phyloP scores from a whole-genome alignment of 768 basidiomycete species.

The Boletus sp. region DNA sequence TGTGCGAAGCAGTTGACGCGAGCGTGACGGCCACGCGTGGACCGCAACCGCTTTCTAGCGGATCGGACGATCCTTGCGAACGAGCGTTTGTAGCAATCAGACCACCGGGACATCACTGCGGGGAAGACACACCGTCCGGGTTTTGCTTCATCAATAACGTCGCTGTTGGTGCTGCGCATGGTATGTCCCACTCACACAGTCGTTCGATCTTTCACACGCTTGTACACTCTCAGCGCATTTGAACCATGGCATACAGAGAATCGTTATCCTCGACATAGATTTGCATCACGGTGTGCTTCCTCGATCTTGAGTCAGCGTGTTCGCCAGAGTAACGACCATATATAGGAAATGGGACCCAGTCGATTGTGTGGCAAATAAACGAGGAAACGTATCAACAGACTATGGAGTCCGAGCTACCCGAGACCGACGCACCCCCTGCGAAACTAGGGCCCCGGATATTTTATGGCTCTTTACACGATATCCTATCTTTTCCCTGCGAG shows the following conservation, averaged over 20 bases:
- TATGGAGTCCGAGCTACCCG: slow-evolving; percentile 45
- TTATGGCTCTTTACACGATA: slow-evolving; percentile 93
- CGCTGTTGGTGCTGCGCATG: slow-evolving; percentile 85
- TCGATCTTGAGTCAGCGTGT: not conserved
- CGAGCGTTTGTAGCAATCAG: slow-evolving; percentile 82
- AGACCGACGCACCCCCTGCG: slow-evolving; percentile 20
- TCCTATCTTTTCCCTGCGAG: slow-evolving; percentile 91
- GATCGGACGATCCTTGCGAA: slow-evolving; percentile 17
- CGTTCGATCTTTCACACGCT: not conserved
- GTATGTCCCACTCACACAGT: slow-evolving; percentile 37
- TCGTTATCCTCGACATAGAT: slow-evolving; percentile 87
- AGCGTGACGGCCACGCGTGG: slow-evolving; percentile 39
- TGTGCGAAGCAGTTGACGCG: slow-evolving; percentile 84
- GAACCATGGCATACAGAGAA: slow-evolving; percentile 68
- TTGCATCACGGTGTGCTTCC: slow-evolving; percentile 26
- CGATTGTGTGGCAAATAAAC: slow-evolving; percentile 88
- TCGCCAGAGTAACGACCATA: not conserved
- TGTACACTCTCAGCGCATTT: slow-evolving; percentile 60
- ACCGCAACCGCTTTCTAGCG: slow-evolving; percentile 7
- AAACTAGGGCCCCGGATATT: slow-evolving; percentile 61
- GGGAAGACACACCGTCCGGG: slow-evolving; percentile 83
- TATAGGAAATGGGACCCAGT: slow-evolving; percentile 91
- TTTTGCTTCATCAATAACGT: slow-evolving; percentile 98
- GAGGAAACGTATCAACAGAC: slow-evolving; percentile 75
- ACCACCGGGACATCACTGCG: slow-evolving; percentile 95